Evolutionary conservation across 2,329 filamentous ascomycete species (phyloP), one percentile per base, ranked within the genome.

Genomic region (Colletotrichum destructivum): DNA sequence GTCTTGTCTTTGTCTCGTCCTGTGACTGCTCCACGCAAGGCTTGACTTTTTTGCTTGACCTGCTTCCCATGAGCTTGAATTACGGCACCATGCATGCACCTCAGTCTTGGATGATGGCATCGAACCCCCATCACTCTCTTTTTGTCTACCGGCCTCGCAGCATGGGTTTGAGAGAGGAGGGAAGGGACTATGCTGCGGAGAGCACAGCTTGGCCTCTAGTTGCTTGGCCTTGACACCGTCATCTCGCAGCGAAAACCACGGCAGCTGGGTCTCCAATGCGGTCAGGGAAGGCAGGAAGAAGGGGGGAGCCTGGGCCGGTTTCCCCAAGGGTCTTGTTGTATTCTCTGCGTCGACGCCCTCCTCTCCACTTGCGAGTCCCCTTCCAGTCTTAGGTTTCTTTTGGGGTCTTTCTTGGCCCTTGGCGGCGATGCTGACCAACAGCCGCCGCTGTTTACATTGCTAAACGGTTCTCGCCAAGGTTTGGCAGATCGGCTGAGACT

Each of bases 101-200:
- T 54, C 35, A 59, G 69, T 54, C 69, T 69, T 72, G 66, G 69
- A 69, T 72, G 66, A 72, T 69, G 65, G 52, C 47, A 69, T 71
- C n/a, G 26, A 21, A 35, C 31, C 46, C 52, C 64, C 64, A 57
- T 38, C 21, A 8, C 16, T 38, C 15, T 4, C 15, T 23, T 16
- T 63, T 23, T 23, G 18, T 64, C 51, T 64, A 38, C 62, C 62
- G 62, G 40, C 40, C 40, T 63, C 21, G 38, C 40, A 38, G 65
- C 31, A 2, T 35, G 31, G 40, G 38, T n/a, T 42, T 4, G 59
- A 11, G 2, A 9, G 31, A 35, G 9, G 31, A 9, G 31, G 31
- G 31, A n/a, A 9, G 56, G 52, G 46, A 38, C 11, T n/a, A 11
- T 23, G 13, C 52, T 38, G 31, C 40, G 52, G 46, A 69, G 59